Conservation (phyloP, 768 basidiomycete genomes). For the Panellus pusillus region DNA sequence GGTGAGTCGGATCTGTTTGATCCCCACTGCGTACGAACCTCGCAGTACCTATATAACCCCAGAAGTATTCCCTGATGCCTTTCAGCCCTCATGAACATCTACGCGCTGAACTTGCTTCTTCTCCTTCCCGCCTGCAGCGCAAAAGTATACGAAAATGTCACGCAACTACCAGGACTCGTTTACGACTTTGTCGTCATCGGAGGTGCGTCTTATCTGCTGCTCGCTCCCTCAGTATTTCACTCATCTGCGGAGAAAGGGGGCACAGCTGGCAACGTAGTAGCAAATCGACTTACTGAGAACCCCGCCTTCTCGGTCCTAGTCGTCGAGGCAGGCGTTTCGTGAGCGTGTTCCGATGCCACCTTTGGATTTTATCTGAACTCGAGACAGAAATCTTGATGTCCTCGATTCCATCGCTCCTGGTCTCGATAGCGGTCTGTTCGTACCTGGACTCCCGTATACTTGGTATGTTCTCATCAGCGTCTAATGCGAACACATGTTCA, state of each 20-base stretch:
- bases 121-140: not conserved
- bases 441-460: not conserved
- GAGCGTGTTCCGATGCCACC: not conserved
- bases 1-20: too few species aligned
- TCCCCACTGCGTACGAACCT: too few species aligned
- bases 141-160: conserved; percentile 4
- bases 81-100: not conserved
- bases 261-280: conserved; percentile 16
- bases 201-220: not conserved
- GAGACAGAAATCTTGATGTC: conserved; percentile 7
- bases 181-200: conserved; percentile 18
- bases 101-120: not conserved
- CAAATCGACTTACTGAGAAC: conserved; percentile 21
- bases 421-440: not conserved
- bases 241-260: conserved; percentile 11
- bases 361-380: not conserved
- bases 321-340: conserved; percentile 18
- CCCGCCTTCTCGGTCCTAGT: conserved; percentile 19
- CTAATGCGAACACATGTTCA: not conserved
- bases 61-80: too few species aligned
- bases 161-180: not conserved
- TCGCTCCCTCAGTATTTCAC: not conserved
- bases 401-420: conserved; percentile 15
- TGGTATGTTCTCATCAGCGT: not conserved
- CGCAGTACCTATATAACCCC: too few species aligned